Base-by-base conservation (phyloP, 495 filamentous ascomycete genomes). In the Rhypophila decipiens region DNA sequence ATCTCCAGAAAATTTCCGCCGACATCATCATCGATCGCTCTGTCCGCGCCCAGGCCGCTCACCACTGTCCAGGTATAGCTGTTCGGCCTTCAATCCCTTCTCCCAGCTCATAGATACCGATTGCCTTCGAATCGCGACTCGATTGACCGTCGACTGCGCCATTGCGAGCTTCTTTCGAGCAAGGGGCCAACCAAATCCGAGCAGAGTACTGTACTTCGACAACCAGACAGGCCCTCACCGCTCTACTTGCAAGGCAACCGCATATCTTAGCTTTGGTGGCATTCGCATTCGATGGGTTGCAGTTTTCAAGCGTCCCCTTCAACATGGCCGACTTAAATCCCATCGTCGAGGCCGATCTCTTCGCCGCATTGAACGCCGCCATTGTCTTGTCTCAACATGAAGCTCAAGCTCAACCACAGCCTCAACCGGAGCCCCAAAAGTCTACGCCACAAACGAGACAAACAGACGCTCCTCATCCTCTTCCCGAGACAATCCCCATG, bases 1-100 rank as follows among this genome's bases (percentile, higher is more conserved):
- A 65, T 55, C 52, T 64, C 58, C n/a, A n/a, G 57, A 52, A 65
- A 69, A 66, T 59, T 66, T 71, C 70, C 62, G 52, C 61, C 46
- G 49, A 56, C 62, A 53, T 53, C 57, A 56, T 51, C 50, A 46
- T 42, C 36, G 35, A 46, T 45, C 37, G 46, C 50, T 33, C 29
- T n/a, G n/a, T n/a, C n/a, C n/a, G n/a, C n/a, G n/a, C n/a, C n/a
- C n/a, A n/a, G n/a, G n/a, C n/a, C n/a, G n/a, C n/a, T n/a, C n/a
- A n/a, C n/a, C n/a, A n/a, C n/a, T n/a, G n/a, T n/a, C n/a, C n/a
- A n/a, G n/a, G n/a, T n/a, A n/a, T n/a, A n/a, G n/a, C n/a, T n/a
- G n/a, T n/a, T n/a, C n/a, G n/a, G n/a, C n/a, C n/a, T n/a, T n/a
- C n/a, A n/a, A n/a, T n/a, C n/a, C n/a, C n/a, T n/a, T n/a, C n/a